A percentile compares a stretch with the other conserved stretches of the same genome.
phyloP scores from a whole-genome alignment of 202 grass and related monocot species.

The Panicum hallii region DNA sequence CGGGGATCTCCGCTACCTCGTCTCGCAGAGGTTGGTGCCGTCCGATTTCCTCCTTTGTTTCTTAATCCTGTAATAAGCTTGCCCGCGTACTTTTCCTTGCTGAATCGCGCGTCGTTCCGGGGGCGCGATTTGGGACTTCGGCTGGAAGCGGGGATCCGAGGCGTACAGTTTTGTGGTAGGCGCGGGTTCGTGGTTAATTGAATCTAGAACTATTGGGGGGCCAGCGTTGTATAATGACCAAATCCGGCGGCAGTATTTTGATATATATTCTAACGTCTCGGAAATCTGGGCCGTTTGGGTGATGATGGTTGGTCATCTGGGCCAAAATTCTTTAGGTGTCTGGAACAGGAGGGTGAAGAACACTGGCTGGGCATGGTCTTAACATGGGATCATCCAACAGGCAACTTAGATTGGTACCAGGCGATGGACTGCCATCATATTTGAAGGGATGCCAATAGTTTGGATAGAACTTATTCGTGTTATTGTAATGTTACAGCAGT shows the following conservation, averaged over 20 bases:
- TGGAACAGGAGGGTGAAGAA: neutral
- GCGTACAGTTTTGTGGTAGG: neutral
- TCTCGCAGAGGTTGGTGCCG: constrained; percentile 59
- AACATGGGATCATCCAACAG: neutral
- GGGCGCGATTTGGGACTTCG: neutral
- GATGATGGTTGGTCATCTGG: neutral
- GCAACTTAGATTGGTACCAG: neutral
- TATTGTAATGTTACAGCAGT: neutral
- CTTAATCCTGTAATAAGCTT: neutral
- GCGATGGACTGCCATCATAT: neutral
- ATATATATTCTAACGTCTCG: neutral
- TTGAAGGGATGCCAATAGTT: neutral
- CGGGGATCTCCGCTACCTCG: constrained; percentile 90
- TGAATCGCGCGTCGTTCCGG: neutral
- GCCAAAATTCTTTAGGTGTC: neutral
- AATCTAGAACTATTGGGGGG: constrained; percentile 15
- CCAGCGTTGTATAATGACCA: neutral
- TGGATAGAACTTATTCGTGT: neutral
- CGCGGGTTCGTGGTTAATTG: neutral
- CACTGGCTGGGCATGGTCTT: neutral
- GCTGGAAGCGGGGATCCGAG: neutral
- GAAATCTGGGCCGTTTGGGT: neutral
- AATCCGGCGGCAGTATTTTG: neutral
- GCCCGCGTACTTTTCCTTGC: neutral
- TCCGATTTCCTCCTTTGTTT: neutral